Evolutionary conservation across 257 asterid species (phyloP).

Genomic region (Linderniella brevidens): DNA sequence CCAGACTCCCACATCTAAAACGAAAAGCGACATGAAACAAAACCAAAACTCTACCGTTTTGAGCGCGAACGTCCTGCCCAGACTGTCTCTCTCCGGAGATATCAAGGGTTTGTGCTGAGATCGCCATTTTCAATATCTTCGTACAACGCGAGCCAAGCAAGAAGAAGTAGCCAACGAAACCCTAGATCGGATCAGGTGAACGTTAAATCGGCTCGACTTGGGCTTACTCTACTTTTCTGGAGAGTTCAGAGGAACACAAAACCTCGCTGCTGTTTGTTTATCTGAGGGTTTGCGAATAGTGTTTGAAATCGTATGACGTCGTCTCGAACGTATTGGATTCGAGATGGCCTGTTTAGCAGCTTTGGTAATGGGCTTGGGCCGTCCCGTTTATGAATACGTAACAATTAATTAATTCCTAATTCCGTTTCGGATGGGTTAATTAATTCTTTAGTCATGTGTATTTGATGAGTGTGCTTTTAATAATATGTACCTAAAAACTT

Average conservation of each 20-base stretch:
- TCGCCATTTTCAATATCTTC: conserved; percentile 21
- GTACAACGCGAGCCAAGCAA: conserved; percentile 4
- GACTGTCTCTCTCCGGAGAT: conserved; percentile 88
- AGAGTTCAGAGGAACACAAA: too few species aligned
- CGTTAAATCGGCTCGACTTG: too few species aligned
- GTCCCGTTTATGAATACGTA: too few species aligned
- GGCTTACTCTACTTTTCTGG: too few species aligned
- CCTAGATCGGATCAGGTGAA: conserved; percentile 20
- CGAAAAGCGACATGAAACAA: background rate
- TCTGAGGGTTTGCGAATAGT: background rate
- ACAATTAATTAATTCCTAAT: too few species aligned
- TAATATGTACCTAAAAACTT: too few species aligned
- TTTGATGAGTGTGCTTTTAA: too few species aligned
- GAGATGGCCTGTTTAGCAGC: too few species aligned
- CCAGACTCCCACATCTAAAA: background rate
- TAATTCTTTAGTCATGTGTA: too few species aligned
- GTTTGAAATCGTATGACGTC: background rate
- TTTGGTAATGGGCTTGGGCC: too few species aligned
- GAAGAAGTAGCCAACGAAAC: conserved; percentile 5
- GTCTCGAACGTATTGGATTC: too few species aligned
- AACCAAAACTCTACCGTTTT: conserved; percentile 33
- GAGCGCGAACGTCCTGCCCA: conserved; percentile 92
- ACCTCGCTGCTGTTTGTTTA: background rate
- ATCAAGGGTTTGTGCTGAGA: conserved; percentile 40
- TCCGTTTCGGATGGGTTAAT: too few species aligned